Base-by-base conservation (phyloP, 257 asterid genomes). In the Linderniella brevidens region DNA sequence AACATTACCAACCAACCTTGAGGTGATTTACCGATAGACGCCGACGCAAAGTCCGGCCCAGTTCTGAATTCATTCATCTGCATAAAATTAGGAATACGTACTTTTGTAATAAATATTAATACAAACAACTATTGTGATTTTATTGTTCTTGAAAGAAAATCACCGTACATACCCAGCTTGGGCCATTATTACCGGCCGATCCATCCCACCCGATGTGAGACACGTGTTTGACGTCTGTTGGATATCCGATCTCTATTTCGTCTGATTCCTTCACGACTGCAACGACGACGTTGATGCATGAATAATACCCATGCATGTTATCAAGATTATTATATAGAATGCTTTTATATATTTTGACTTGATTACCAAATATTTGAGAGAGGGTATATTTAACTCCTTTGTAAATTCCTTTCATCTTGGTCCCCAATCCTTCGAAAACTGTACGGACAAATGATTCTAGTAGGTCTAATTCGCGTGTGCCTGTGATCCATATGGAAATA, bases 201-300 rank as follows among this genome's bases (percentile, higher is more conserved):
- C 87, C 87, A 57, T 77, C 87, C 58, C 61, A 54, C 41, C 87
- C 87, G 35, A 77, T 74, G 61, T 77, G 87, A 4, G 80, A 55
- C 0, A 77, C 73, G 52, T 77, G 87, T 56, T 74, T 74, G 58
- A 77, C 87, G 35, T 77, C 80, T 0, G 87, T 77, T 18, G 87
- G 87, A 11, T 57, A 53, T 43, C 87, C 87, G 32, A 77, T 77
- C 62, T 73, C 79, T 53, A 77, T 53, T 62, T 77, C 82, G 55
- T 41, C 19, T 37, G 64, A 75, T 41, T 63, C 75, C 52, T 16
- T 63, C 53, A 18, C 32, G 25, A 46, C 51, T 46, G 11, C 48
- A 43, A 12, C 16, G 17, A 43, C 18, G 16, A 16, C 11, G 19
- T 2, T 64, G 11, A 50, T 1, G 16, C n/a, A 19, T 17, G 18